Evolutionary conservation across 257 asterid genomes (phyloP), one percentile per base, ranked within the genome.

Genomic region (Salvia hispanica): DNA sequence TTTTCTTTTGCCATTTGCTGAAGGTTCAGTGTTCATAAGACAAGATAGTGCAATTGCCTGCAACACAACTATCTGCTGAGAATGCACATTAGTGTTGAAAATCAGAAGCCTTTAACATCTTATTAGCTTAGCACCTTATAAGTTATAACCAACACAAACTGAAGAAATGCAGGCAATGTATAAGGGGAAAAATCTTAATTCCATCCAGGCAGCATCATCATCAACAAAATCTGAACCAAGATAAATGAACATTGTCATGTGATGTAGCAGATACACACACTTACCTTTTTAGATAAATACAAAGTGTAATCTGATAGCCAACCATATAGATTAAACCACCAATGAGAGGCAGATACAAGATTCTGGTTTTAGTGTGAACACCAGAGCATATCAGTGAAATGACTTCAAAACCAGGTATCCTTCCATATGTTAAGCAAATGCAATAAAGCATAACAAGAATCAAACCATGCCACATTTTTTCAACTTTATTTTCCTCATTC

Each of bases 171-270:
- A n/a, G n/a, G n/a, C n/a, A n/a, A n/a, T n/a, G n/a, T 80, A 93
- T 93, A 62, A 21, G 25, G 25, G 25, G 5, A 57, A 25, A 28
- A 9, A 21, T 55, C 28, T 55, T 71, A 86, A 97, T 95, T 90
- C 88, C 93, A 80, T 72, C 68, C 90, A 59, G 67, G 80, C 86
- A n/a, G 74, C 93, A 70, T 88, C 89, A 33, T 86, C 91, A n/a
- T 88, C 89, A 53, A 77, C 85, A 81, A 77, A 88, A 74, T 78
- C 94, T n/a, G 83, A 73, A 57, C 75, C 71, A n/a, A 72, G 52
- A 33, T 52, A 15, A 46, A 58, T 51, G 34, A 80, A 55, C 45
- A 60, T 52, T 18, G 40, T 33, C 44, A 63, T 12, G 58, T n/a
- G n/a, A n/a, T n/a, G n/a, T n/a, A n/a, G n/a, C n/a, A n/a, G 64